These are phyloP conservation scores for Beta macrorhiza DNA, from an alignment of 179 eudicot species.

Conservation along the genomic window DNA sequence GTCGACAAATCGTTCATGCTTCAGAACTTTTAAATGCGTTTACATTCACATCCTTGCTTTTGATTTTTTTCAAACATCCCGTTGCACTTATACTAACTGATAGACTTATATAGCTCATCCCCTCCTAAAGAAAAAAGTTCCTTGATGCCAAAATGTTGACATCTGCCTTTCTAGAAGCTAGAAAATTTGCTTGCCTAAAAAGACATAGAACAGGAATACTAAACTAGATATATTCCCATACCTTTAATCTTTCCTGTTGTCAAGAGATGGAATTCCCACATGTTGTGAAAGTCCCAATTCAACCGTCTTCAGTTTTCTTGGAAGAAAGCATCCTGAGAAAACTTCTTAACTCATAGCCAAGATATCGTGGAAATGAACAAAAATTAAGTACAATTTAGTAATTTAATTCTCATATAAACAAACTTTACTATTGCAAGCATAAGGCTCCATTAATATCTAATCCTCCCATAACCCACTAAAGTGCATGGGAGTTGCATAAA, in stretches of 20 bases:
- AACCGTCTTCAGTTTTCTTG: not conserved
- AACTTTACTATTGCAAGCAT: not conserved
- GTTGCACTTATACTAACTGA: not conserved
- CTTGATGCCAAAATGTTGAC: not conserved
- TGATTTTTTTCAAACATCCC: not conserved
- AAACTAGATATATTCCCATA: not conserved
- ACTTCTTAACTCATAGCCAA: not conserved
- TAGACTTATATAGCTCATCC: not conserved
- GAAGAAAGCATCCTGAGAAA: not conserved
- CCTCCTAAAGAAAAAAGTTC: too few species aligned
- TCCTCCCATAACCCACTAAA: not conserved
- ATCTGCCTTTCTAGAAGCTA: not conserved
- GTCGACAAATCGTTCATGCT: not conserved
- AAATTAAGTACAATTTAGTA: not conserved
- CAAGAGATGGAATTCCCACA: conserved; percentile 1
- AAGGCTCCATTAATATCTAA: not conserved
- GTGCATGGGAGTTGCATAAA: not conserved
- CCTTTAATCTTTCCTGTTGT: not conserved
- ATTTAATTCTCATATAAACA: not conserved
- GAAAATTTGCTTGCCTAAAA: not conserved
- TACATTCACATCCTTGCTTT: not conserved
- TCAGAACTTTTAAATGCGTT: not conserved
- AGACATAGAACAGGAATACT: not conserved
- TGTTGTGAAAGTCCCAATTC: not conserved
- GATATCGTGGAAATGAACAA: not conserved